Percentiles rank a stretch among this genome's conserved stretches.
These are phyloP conservation scores for Fraxinus sp. DNA, from an alignment of 305 asterid genomes.

Conservation along the genomic window DNA sequence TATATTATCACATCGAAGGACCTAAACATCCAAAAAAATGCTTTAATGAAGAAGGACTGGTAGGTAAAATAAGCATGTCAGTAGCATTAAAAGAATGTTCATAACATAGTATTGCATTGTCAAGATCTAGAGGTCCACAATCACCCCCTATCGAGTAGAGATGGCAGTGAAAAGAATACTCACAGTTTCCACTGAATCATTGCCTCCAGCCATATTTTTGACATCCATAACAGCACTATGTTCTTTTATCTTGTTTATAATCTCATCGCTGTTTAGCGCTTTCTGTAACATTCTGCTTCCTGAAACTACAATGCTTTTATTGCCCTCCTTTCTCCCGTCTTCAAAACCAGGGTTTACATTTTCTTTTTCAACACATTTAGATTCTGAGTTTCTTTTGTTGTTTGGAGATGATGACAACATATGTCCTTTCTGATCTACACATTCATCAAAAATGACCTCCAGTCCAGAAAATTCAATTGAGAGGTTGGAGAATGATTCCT, in stretches of 20 bases:
- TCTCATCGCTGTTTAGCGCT: constrained; percentile 20
- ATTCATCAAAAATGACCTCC: constrained; percentile 66
- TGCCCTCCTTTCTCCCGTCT: constrained; percentile 30
- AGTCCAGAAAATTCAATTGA: constrained; percentile 55
- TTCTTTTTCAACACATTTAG: constrained; percentile 57
- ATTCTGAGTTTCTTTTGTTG: constrained; percentile 29
- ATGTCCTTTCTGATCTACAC: constrained; percentile 38
- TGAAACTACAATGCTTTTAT: constrained; percentile 30
- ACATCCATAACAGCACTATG: constrained; percentile 31
- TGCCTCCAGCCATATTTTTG: constrained; percentile 28
- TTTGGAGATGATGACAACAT: constrained; percentile 32
- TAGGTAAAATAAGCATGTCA: background rate
- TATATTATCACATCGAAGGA: background rate
- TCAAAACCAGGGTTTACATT: constrained; percentile 40
- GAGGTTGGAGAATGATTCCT: constrained; percentile 46
- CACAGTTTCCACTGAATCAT: constrained; percentile 44
- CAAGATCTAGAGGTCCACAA: background rate
- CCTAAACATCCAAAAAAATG: background rate
- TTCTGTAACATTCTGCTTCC: constrained; percentile 32
- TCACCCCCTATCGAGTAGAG: background rate
- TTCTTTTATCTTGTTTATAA: constrained; percentile 29
- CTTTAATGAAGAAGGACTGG: background rate
- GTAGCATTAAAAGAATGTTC: background rate
- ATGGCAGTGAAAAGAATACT: constrained; percentile 29
- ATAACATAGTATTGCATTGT: background rate